Conservation (phyloP, 2,329 filamentous ascomycete genomes). For the Alternaria solani region DNA sequence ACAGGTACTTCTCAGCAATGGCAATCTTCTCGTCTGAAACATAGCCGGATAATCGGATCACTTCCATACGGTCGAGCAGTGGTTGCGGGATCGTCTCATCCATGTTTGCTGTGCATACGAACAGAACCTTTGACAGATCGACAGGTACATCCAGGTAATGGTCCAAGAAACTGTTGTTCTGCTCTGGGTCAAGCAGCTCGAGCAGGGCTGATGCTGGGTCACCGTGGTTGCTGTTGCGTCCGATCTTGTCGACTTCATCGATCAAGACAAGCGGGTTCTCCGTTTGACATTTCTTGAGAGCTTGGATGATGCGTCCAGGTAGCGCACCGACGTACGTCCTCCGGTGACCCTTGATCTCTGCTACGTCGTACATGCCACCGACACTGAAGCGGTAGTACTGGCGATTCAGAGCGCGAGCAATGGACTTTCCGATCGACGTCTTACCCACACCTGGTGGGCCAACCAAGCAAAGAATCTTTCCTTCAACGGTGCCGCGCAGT, state of each 20-base stretch:
- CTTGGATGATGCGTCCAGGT: constrained; percentile 96
- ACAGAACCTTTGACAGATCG: constrained; percentile 95
- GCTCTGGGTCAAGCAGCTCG: constrained; percentile 93
- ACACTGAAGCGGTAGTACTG: constrained; percentile 99
- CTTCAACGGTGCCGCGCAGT: constrained; percentile 93
- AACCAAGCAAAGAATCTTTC: constrained; percentile 97
- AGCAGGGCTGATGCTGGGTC: constrained; percentile 94
- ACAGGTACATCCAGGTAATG: constrained; percentile 99
- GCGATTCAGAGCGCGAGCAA: constrained; percentile 90
- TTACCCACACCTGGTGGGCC: constrained; percentile 97
- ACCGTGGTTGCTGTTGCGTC: constrained; percentile 86
- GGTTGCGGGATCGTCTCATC: constrained; percentile 96
- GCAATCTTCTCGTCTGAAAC: constrained; percentile 99
- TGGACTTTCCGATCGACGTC: constrained; percentile 98
- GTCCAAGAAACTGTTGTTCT: constrained; percentile 96
- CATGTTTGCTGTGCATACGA: constrained; percentile 99
- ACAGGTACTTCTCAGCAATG: constrained; percentile 91
- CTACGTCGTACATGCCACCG: constrained; percentile 94
- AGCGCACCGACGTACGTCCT: constrained; percentile 96
- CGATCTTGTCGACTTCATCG: constrained; percentile 98
- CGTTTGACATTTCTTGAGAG: constrained; percentile 97
- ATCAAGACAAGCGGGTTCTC: constrained; percentile 97
- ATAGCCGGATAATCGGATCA: constrained; percentile 95
- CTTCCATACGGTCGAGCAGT: constrained; percentile 94
- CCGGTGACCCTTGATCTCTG: constrained; percentile 97